Conservation (phyloP, 2,329 filamentous ascomycete species). For the Sarocladiaceae sp. region DNA sequence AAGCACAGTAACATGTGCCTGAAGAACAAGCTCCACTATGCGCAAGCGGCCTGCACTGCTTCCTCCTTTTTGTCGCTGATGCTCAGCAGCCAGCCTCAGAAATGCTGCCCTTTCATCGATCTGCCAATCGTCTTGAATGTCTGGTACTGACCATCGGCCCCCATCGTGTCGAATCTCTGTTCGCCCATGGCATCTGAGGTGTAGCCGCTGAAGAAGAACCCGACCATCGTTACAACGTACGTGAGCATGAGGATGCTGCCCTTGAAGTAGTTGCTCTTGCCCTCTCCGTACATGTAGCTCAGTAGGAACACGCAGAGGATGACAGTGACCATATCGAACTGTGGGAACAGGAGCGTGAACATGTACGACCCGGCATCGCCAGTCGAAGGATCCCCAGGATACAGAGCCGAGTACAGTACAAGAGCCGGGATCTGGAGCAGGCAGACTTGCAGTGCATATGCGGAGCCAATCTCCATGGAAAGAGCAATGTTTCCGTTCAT, state of each 20-base stretch:
- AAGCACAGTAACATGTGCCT: not conserved
- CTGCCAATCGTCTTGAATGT: slow-evolving; percentile 49
- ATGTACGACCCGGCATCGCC: slow-evolving; percentile 49
- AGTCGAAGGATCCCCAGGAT: slow-evolving; percentile 37
- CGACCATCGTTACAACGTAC: slow-evolving; percentile 85
- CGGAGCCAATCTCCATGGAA: slow-evolving; percentile 98
- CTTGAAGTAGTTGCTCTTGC: slow-evolving; percentile 99
- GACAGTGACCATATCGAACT: slow-evolving; percentile 98
- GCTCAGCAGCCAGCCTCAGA: not conserved
- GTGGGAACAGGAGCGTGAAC: slow-evolving; percentile 88
- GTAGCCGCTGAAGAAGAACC: slow-evolving; percentile 77
- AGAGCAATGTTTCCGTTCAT: slow-evolving; percentile 99
- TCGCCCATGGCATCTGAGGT: slow-evolving; percentile 37
- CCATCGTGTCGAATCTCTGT: slow-evolving; percentile 49
- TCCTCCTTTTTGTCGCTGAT: not conserved
- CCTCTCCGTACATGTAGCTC: slow-evolving; percentile 96
- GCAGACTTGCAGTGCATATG: slow-evolving; percentile 93
- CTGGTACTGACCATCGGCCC: slow-evolving; percentile 41
- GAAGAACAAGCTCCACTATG: not conserved
- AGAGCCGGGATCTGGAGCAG: slow-evolving; percentile 89
- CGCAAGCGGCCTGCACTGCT: not conserved
- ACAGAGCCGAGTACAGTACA: slow-evolving; percentile 75
- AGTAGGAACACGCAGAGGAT: slow-evolving; percentile 94
- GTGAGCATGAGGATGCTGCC: slow-evolving; percentile 89
- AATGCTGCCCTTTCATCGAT: slow-evolving; percentile 28